phyloP scores from a whole-genome alignment of 495 filamentous ascomycete species.

The Neurospora africana region DNA sequence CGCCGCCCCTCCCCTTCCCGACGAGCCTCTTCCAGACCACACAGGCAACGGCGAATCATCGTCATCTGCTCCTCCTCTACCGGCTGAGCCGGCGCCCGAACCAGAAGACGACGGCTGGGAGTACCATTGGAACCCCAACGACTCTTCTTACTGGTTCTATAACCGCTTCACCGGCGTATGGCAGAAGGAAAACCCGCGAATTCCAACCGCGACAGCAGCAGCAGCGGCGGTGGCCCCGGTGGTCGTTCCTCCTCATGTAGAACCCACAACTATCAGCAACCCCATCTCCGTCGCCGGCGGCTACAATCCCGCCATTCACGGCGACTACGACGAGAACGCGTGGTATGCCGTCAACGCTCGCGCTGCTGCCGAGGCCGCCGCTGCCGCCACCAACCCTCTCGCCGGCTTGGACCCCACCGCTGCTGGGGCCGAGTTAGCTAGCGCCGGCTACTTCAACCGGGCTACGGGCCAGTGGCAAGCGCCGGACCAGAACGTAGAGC shows the following conservation, averaged over 20 bases:
- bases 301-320: conserved; percentile 94
- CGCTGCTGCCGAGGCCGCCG: conserved; percentile 15
- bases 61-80: conserved; percentile 13
- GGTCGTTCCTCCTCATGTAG: conserved; percentile 20
- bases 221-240: conserved; percentile 21
- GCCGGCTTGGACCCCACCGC: conserved; percentile 8
- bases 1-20: conserved; percentile 17
- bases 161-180: conserved; percentile 67
- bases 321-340: conserved; percentile 87
- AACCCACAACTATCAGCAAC: conserved; percentile 15
- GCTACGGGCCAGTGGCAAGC: conserved; percentile 85
- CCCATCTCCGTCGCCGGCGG: conserved; percentile 43
- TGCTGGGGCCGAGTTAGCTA: conserved; percentile 43
- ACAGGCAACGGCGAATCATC: conserved; percentile 2
- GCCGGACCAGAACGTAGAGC: conserved; percentile 41
- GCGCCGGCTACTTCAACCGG: conserved; percentile 75
- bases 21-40: conserved; percentile 16
- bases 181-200: conserved; percentile 86
- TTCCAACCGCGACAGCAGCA: conserved; percentile 36
- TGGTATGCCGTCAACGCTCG: conserved; percentile 63
- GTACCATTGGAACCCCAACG: conserved; percentile 65
- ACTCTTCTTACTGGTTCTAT: conserved; percentile 76
- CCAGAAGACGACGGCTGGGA: conserved; percentile 77
- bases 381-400: conserved; percentile 4
- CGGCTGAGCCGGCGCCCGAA: conserved; percentile 29